A percentile compares a stretch with the other conserved stretches of the same genome.
phyloP scores from a whole-genome alignment of 352 stramenopile genomes.

The Phytophthora chlamydospora region DNA sequence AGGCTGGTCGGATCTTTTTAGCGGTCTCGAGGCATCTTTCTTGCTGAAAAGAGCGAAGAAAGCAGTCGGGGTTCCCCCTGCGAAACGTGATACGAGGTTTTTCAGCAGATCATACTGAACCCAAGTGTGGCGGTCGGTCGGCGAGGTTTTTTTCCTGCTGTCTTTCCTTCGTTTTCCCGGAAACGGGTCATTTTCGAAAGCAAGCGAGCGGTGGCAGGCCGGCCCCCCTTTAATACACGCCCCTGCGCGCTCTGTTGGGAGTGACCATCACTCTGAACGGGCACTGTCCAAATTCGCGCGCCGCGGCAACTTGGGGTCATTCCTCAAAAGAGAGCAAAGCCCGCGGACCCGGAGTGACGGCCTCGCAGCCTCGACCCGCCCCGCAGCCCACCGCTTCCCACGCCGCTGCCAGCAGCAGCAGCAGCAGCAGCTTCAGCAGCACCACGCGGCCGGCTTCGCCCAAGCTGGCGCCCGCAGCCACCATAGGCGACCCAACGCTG shows the following conservation, averaged over 20 bases:
- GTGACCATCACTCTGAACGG: conserved; percentile 48
- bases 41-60: conserved; percentile 24
- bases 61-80: conserved; percentile 21
- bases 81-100: conserved; percentile 21
- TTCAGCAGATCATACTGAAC: too few relatives aligned
- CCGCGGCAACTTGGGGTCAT: conserved; percentile 44
- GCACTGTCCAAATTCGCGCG: conserved; percentile 32
- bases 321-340: conserved; percentile 60
- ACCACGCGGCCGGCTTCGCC: conserved; percentile 15
- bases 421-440: conserved; percentile 14
- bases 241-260: conserved; percentile 34
- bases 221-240: conserved; percentile 45
- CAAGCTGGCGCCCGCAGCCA: conserved; percentile 34
- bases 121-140: neutral
- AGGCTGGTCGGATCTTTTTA: conserved; percentile 33
- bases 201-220: conserved; percentile 51
- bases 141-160: conserved; percentile 41
- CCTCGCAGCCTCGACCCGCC: conserved; percentile 2
- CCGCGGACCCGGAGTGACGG: conserved; percentile 21
- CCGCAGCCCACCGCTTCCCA: neutral
- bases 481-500: conserved; percentile 53
- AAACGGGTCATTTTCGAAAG: conserved; percentile 66
- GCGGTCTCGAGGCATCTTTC: conserved; percentile 37
- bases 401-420: conserved; percentile 6
- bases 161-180: conserved; percentile 45